These are phyloP conservation scores for Neonectria punicea DNA, from an alignment of 2,329 filamentous ascomycete species.

Conservation along the genomic window DNA sequence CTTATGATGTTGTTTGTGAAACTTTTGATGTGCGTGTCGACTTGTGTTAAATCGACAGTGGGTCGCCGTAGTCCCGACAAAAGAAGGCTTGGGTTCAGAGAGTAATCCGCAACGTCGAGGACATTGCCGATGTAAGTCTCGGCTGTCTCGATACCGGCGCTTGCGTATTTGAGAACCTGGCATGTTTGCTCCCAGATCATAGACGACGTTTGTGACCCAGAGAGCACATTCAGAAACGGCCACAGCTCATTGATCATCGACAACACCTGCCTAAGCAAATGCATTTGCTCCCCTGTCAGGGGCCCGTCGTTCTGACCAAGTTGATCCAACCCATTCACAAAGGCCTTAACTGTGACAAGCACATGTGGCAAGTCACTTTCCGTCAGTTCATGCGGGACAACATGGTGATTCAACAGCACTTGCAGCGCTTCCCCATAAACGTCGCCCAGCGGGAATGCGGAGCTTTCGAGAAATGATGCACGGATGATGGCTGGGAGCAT, in stretches of 20 bases:
- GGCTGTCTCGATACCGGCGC: constrained; percentile 30
- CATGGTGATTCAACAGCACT: constrained; percentile 47
- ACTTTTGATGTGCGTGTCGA: constrained; percentile 47
- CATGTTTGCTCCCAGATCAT: constrained; percentile 34
- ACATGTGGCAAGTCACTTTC: constrained; percentile 48
- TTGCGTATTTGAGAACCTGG: constrained; percentile 29
- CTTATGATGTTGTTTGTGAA: constrained; percentile 57
- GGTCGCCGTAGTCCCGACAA: constrained; percentile 33
- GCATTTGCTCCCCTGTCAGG: constrained; percentile 39
- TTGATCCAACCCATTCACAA: constrained; percentile 44
- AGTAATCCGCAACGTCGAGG: constrained; percentile 28
- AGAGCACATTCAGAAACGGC: constrained; percentile 41
- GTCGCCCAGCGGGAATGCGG: constrained; percentile 61
- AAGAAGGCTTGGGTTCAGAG: constrained; percentile 34
- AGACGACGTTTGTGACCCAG: constrained; percentile 21
- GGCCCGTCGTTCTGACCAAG: constrained; percentile 28
- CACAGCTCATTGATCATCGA: constrained; percentile 45
- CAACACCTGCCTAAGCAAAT: constrained; percentile 45
- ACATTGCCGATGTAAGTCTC: constrained; percentile 34
- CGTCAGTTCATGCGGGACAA: constrained; percentile 51
- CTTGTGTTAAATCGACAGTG: background rate
- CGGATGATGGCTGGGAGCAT: constrained; percentile 66
- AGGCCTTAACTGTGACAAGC: constrained; percentile 45
- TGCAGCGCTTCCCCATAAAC: constrained; percentile 60
- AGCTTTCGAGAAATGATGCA: constrained; percentile 47